Evolutionary conservation across 805 yeast species (phyloP).

Genomic region (Barnettozyma salicaria): DNA sequence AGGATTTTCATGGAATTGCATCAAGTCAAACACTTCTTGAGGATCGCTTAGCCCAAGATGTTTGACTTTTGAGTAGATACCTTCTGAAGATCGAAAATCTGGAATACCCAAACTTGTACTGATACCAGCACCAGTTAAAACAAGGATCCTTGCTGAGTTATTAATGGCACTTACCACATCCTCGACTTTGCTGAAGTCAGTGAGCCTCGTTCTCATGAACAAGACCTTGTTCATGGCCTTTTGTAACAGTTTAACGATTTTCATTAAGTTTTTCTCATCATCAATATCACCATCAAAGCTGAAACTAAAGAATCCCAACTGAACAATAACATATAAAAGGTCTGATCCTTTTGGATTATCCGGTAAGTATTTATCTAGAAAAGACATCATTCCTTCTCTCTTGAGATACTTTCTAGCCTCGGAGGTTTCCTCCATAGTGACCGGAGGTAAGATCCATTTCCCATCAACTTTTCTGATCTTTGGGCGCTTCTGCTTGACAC

Average conservation of each 20-base stretch:
- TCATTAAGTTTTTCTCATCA: slow-evolving; percentile 40
- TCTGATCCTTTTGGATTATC: slow-evolving; percentile 53
- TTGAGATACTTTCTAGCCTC: slow-evolving; percentile 51
- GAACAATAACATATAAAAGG: slow-evolving; percentile 47
- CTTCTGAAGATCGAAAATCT: slow-evolving; percentile 85
- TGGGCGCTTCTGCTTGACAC: slow-evolving; percentile 4
- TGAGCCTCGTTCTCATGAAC: slow-evolving; percentile 48
- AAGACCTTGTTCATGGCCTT: slow-evolving; percentile 61
- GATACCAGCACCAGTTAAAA: slow-evolving; percentile 90
- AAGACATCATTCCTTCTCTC: slow-evolving; percentile 50
- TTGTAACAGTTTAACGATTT: slow-evolving; percentile 47
- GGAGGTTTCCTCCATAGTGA: slow-evolving; percentile 38
- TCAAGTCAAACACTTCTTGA: slow-evolving; percentile 79
- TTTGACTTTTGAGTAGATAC: slow-evolving; percentile 66
- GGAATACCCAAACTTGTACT: slow-evolving; percentile 89
- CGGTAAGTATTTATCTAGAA: slow-evolving; percentile 58
- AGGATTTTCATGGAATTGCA: slow-evolving; percentile 70
- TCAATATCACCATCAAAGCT: slow-evolving; percentile 29
- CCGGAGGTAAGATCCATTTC: slow-evolving; percentile 30
- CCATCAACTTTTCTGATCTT: slow-evolving; percentile 25
- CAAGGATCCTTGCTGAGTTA: slow-evolving; percentile 56
- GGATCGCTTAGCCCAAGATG: slow-evolving; percentile 76
- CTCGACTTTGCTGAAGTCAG: slow-evolving; percentile 49
- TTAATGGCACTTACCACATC: slow-evolving; percentile 49
- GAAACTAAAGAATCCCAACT: slow-evolving; percentile 51